Evolutionary conservation across 2,329 filamentous ascomycete genomes (phyloP), one percentile per base, ranked within the genome.

Genomic region (Claviceps sp.): DNA sequence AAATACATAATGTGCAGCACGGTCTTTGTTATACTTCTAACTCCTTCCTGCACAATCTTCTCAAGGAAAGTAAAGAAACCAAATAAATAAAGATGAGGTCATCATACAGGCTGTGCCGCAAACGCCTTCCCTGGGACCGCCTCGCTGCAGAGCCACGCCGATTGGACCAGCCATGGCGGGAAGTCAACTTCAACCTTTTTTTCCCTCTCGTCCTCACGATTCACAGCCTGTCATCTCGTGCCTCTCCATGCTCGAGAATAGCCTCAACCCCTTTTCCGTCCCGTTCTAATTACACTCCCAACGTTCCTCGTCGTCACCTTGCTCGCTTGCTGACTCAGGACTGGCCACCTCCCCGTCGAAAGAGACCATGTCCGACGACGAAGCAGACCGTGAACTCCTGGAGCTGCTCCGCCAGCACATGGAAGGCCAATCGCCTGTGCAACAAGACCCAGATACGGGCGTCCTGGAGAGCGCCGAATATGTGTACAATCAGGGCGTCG

Each of bases 401-500:
- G 89, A 84, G 59, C 82, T 96, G 19, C 78, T 97, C 14, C 84
- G 89, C 50, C 82, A 93, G 66, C 87, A 89, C 56, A 76, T 94
- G 45, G 69, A 85, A 50, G 79, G 81, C 51, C 77, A 78, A 52
- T 70, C 74, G 19, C 67, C 71, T 26, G 62, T 80, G 50, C 67
- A 76, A 47, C 69, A 77, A 19, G 77, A 83, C 22, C 78, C 85
- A 19, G 86, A 91, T 60, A 95, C 87, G 5, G 86, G 84, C 49
- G 89, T 97, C 42, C 78, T 97, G 4, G 75, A 87, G 57, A 79
- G 82, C 56, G 90, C 90, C 45, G 83, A 95, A 68, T 87, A 85
- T 69, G 84, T 97, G 62, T 95, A 86, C 70, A 82, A 95, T 71
- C 93, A 96, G 68, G 81, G 88, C 56, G 89, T 95, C 64, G 93